Base-by-base conservation (phyloP, 2,329 filamentous ascomycete species). In the Colletotrichum acutatum region DNA sequence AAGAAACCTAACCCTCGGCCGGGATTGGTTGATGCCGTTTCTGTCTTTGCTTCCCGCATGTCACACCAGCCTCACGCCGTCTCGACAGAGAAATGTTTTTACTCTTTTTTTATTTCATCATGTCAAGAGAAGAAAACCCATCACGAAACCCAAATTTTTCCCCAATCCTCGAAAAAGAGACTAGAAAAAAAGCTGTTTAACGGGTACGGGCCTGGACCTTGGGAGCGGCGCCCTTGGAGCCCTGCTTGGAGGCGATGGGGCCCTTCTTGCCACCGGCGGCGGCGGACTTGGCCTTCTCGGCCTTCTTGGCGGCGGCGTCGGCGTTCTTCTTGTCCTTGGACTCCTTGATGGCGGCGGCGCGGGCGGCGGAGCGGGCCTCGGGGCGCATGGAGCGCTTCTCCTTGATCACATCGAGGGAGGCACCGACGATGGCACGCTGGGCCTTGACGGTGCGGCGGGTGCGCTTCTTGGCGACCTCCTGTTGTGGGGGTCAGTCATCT, bases 381-480 rank as follows among this genome's bases (percentile, higher is more conserved):
- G 97, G 97, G 86, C 97, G 95, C 91, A 95, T 92, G 81, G 91
- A 87, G 84, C 97, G 95, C 89, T 95, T 95, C 93, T 99, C 97
- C 93, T 98, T 98, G 92, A 99, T 98, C 84, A 98, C 95, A 86
- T 99, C 97, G 87, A 99, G 95, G 77, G 97, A 98, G 80, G 97
- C 97, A 91, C 97, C 97, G 81, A 99, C 97, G 87, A 99, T 97
- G 85, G 93, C 96, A 90, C 97, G 95, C 92, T 99, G 97, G 86
- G 94, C 87, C 94, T 99, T 99, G 89, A 99, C 94, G 83, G 95
- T 95, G 85, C 95, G 95, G 90, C 97, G 97, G 80, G 95, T 95
- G 85, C 97, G 95, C 93, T 98, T 98, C 94, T 99, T 99, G 90
- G 96, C 95, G 84, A 98, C 93, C 92, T 99, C 97, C 97, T 99